Percentiles rank a stretch among this genome's conserved stretches.
Evolutionary conservation across 2,329 filamentous ascomycete species (phyloP).

Genomic region (Tolypocladium paradoxum): DNA sequence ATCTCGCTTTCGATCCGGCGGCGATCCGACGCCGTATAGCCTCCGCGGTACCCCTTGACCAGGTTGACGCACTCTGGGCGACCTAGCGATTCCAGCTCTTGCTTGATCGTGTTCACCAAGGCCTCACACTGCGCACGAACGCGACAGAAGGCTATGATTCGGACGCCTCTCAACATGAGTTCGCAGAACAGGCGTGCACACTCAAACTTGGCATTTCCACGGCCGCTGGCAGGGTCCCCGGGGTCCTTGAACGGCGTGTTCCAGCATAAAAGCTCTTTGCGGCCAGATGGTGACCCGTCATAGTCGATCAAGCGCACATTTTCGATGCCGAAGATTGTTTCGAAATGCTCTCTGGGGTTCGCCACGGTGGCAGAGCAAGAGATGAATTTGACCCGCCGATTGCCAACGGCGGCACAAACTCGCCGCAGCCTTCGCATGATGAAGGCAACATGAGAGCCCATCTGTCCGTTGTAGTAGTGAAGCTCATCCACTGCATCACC

Average conservation of each 20-base stretch:
- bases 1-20: slow-evolving; percentile 86
- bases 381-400: slow-evolving; percentile 75
- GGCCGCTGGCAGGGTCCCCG: slow-evolving; percentile 72
- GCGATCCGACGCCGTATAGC: slow-evolving; percentile 86
- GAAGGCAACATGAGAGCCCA: slow-evolving; percentile 87
- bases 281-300: slow-evolving; percentile 79
- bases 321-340: slow-evolving; percentile 82
- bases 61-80: slow-evolving; percentile 63
- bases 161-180: slow-evolving; percentile 74
- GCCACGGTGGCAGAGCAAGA: slow-evolving; percentile 95
- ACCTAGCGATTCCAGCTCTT: slow-evolving; percentile 63
- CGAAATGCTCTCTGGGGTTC: slow-evolving; percentile 86
- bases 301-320: slow-evolving; percentile 75
- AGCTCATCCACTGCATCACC: slow-evolving; percentile 58
- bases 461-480: slow-evolving; percentile 91
- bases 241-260: slow-evolving; percentile 94
- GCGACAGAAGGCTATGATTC: slow-evolving; percentile 87
- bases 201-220: slow-evolving; percentile 73
- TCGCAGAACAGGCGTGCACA: slow-evolving; percentile 87
- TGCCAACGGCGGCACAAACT: slow-evolving; percentile 84
- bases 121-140: slow-evolving; percentile 83
- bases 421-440: slow-evolving; percentile 85
- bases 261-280: slow-evolving; percentile 96
- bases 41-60: slow-evolving; percentile 92
- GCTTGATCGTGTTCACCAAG: slow-evolving; percentile 67